Conservation (phyloP, 805 yeast species). For the Candida ovalis region DNA sequence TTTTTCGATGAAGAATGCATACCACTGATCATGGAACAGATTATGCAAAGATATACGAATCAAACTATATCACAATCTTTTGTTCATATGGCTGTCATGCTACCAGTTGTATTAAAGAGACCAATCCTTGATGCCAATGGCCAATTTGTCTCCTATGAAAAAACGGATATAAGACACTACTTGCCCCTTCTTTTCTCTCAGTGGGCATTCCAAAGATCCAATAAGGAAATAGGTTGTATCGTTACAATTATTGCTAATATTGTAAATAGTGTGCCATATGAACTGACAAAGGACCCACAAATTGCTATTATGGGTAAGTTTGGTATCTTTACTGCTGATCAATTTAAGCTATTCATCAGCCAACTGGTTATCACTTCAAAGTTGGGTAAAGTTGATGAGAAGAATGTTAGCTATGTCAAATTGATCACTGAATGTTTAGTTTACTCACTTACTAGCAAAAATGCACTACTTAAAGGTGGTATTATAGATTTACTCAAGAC, state of each 20-base stretch:
- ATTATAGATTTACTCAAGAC: conserved; percentile 50
- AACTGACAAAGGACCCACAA: conserved; percentile 29
- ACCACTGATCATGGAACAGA: conserved; percentile 46
- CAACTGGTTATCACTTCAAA: conserved; percentile 36
- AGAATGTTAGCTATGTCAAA: conserved; percentile 24
- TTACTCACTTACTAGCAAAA: conserved; percentile 55
- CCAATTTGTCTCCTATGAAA: conserved; percentile 12
- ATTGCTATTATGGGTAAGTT: conserved; percentile 40
- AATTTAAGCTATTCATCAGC: conserved; percentile 57
- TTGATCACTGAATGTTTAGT: conserved; percentile 44
- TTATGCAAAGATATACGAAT: conserved; percentile 50
- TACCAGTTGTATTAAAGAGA: conserved; percentile 44
- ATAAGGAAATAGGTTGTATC: conserved; percentile 56
- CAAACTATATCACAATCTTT: conserved; percentile 50
- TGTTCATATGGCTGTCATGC: conserved; percentile 47
- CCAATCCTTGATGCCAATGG: conserved; percentile 19
- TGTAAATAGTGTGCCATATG: conserved; percentile 43
- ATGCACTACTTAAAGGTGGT: conserved; percentile 38
- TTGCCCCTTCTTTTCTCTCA: conserved; percentile 66
- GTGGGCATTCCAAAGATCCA: conserved; percentile 56
- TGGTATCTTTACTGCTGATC: conserved; percentile 64
- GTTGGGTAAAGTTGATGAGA: conserved; percentile 20
- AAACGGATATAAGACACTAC: conserved; percentile 39
- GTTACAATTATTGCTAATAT: conserved; percentile 62
- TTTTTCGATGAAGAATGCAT: conserved; percentile 50